phyloP scores from a whole-genome alignment of 2,329 filamentous ascomycete species.

The Zymoseptoria pseudotritici region DNA sequence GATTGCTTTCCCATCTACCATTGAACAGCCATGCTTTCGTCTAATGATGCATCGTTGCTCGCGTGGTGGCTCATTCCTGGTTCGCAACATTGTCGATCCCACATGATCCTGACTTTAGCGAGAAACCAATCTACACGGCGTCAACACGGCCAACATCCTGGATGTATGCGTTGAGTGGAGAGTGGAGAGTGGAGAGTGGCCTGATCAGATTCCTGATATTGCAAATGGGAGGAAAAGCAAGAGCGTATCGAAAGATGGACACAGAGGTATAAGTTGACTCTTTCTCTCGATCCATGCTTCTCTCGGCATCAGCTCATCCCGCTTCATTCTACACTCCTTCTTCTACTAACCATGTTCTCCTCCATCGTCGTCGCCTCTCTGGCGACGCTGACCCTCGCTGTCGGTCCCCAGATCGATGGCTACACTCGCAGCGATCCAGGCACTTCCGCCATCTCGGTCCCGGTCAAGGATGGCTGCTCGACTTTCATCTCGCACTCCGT shows the following conservation, averaged over 20 bases:
- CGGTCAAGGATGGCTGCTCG: constrained; percentile 16
- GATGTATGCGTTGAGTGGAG: neutral
- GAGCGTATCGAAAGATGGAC: too few species aligned
- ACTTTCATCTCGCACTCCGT: neutral
- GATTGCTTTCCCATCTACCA: neutral
- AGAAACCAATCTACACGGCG: neutral
- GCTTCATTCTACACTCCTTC: neutral
- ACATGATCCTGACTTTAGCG: neutral
- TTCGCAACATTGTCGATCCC: neutral
- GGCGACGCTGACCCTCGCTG: neutral
- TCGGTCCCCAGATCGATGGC: neutral
- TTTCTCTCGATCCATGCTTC: neutral
- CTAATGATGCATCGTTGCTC: neutral
- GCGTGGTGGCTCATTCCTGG: neutral
- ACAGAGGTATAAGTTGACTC: neutral
- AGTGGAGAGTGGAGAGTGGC: neutral
- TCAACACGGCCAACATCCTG: neutral
- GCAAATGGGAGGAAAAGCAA: neutral
- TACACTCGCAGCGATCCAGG: neutral
- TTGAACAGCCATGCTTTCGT: neutral
- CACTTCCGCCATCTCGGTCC: constrained; percentile 27
- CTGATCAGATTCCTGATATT: neutral
- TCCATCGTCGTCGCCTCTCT: neutral
- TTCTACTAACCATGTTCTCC: neutral
- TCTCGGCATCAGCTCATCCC: neutral